These are phyloP conservation scores for Jaenimonas drosophilae DNA, from an alignment of 208 protist genomes.

Conservation along the genomic window DNA sequence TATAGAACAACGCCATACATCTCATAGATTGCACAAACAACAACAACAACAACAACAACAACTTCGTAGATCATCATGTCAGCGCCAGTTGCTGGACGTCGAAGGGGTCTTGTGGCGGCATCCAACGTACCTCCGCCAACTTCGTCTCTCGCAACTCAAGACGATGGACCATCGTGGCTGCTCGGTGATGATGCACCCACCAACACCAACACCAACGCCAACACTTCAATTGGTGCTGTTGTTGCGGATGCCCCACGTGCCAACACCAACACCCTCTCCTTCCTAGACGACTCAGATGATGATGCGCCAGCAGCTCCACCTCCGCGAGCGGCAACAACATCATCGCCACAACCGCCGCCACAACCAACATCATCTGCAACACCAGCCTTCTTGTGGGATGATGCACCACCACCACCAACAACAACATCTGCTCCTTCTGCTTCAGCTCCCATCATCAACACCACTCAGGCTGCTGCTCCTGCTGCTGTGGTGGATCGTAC, in stretches of 20 bases:
- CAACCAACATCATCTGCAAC: too few species aligned
- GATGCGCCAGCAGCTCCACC: neutral
- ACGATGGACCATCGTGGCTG: conserved; percentile 11
- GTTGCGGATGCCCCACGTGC: neutral
- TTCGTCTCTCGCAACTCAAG: neutral
- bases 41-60: neutral
- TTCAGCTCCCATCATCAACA: too few species aligned
- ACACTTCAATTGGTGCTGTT: neutral
- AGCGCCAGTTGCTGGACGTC: conserved; percentile 26
- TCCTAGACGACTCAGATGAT: neutral
- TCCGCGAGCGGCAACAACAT: too few species aligned
- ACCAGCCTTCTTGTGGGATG: too few species aligned
- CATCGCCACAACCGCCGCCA: too few species aligned
- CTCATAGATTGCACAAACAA: neutral
- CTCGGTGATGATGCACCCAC: conserved; percentile 1
- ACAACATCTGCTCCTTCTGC: too few species aligned
- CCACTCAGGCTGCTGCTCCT: too few species aligned
- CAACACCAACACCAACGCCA: conserved; percentile 2
- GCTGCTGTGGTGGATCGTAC: too few species aligned
- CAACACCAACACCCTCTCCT: conserved; percentile 2
- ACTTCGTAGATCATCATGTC: conserved; percentile 1
- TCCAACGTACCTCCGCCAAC: conserved; percentile 1
- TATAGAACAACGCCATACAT: too few species aligned
- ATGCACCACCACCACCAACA: too few species aligned
- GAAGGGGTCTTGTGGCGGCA: conserved; percentile 12